phyloP scores from a whole-genome alignment of 2,329 filamentous ascomycete species.

The Graphiopsis chlorocephala region DNA sequence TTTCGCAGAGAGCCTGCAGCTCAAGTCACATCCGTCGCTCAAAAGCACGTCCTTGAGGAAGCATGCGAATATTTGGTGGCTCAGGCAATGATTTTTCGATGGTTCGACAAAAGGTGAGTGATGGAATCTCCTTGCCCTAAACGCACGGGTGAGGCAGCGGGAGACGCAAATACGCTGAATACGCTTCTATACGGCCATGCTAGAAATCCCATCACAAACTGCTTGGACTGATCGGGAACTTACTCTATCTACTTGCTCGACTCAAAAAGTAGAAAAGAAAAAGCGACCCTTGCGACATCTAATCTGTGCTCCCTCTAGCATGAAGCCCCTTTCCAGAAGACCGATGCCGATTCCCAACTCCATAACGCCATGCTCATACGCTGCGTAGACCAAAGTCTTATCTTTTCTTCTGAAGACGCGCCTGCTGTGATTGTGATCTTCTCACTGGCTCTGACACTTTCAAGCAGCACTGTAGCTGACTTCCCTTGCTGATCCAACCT shows the following conservation, averaged over 20 bases:
- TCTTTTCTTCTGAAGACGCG: not conserved
- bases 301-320: not conserved
- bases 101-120: not conserved
- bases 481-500: not conserved
- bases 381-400: not conserved
- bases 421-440: not conserved
- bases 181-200: not conserved
- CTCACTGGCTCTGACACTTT: not conserved
- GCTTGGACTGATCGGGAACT: not conserved
- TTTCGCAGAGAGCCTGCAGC: not conserved
- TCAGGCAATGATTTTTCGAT: not conserved
- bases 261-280: not conserved
- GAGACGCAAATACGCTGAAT: not conserved
- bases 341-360: not conserved
- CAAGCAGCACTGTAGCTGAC: conserved; percentile 2
- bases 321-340: not conserved
- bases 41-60: not conserved
- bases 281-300: not conserved
- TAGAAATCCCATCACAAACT: not conserved
- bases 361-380: conserved; percentile 5
- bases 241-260: not conserved
- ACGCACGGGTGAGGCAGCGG: not conserved
- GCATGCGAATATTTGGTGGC: not conserved
- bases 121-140: not conserved
- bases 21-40: not conserved